Evolutionary conservation across 163 green algal genomes (phyloP).

Genomic region (Chloromonas sp.): DNA sequence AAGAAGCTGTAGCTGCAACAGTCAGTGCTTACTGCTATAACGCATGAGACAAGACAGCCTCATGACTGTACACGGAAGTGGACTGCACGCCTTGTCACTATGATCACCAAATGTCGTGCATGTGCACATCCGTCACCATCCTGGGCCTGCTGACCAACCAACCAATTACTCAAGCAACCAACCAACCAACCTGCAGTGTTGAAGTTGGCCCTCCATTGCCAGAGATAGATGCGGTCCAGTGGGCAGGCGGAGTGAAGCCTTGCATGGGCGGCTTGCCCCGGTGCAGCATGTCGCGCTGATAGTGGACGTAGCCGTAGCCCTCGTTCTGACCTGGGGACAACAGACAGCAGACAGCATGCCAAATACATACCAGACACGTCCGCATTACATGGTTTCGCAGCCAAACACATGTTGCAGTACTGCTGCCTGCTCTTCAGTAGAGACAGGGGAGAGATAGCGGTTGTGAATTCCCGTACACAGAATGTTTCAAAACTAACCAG

Average conservation of each 20-base stretch:
- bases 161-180: neutral
- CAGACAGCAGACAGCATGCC: neutral
- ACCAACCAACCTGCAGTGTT: neutral
- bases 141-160: neutral
- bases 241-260: neutral
- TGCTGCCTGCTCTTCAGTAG: neutral
- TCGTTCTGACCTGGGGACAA: slow-evolving; percentile 18
- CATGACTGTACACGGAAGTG: neutral
- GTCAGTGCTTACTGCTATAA: too few species aligned
- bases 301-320: slow-evolving; percentile 16
- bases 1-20: too few species aligned
- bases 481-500: too few species aligned
- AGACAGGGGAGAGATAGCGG: neutral
- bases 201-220: too few species aligned
- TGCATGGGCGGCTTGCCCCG: neutral
- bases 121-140: neutral
- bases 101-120: neutral
- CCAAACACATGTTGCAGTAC: neutral
- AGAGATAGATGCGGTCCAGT: neutral
- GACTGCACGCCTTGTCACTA: neutral
- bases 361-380: neutral
- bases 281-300: slow-evolving; percentile 5
- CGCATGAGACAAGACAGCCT: too few species aligned
- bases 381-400: neutral
- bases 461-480: too few species aligned